Base-by-base conservation (phyloP, 768 basidiomycete genomes). In the Rhodotorula sphaerocarpa region DNA sequence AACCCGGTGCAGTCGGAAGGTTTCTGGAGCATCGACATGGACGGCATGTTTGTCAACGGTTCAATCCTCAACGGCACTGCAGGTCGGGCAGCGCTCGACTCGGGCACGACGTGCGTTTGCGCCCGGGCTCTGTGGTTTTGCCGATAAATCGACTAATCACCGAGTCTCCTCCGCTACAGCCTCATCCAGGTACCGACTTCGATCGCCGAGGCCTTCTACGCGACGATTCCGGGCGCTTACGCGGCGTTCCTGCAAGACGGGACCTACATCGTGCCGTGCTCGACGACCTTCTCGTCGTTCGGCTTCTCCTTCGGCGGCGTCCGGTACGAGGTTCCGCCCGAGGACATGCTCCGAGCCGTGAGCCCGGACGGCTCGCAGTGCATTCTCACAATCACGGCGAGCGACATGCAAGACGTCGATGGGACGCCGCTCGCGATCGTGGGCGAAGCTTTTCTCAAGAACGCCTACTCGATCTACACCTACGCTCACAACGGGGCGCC, bases 91-190 rank as follows among this genome's bases (percentile, higher is more conserved):
- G 67, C 59, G 2, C 60, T 68, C 36, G 69, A 70, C 44, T 55
- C 62, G 21, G 69, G 69, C 18, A 70, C 69, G 12, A 59, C 63
- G 48, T 50, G 41, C 36, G 53, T 43, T 18, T 18, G n/a, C 18
- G 27, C n/a, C 14, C 16, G 21, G 31, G 23, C 10, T 46, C 48
- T 23, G 39, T 18, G 18, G 39, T 18, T n/a, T 31, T 7, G 28
- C 23, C 7, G 31, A 3, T 16, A 15, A 5, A 16, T 5, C 27
- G 1, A 25, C 7, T 47, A 16, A 3, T 14, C 12, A 18, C 46
- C 1, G 2, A 3, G 1, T 30, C 28, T 9, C 20, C 46, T 18
- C 10, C 15, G 3, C 12, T 11, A n/a, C 55, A 56, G 55, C 25
- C 47, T 57, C 28, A 57, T 57, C 28, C 47, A 50, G 10, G 34